These are phyloP conservation scores for Pleurotus giganteus DNA, from an alignment of 768 basidiomycete genomes.

Conservation along the genomic window DNA sequence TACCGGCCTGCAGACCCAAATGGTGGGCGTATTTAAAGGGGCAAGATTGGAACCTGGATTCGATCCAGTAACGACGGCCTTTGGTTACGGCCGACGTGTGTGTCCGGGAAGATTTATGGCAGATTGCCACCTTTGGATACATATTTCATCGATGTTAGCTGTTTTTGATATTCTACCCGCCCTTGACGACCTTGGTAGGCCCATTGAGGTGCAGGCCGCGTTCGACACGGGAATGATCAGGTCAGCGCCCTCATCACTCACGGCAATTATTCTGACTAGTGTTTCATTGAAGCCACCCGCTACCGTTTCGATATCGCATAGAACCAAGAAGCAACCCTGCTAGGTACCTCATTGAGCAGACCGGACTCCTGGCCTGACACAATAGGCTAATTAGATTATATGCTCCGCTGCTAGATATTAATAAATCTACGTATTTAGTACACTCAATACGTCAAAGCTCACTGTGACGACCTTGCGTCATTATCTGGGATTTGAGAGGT, in stretches of 20 bases:
- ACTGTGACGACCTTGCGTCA: too few species aligned
- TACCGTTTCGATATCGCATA: conserved; percentile 13
- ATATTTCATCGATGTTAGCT: conserved; percentile 4
- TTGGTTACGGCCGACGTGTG: conserved; percentile 5
- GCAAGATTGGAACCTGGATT: background rate
- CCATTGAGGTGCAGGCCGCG: background rate
- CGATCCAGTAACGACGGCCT: conserved; percentile 4
- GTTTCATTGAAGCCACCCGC: conserved; percentile 11
- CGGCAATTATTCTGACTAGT: background rate
- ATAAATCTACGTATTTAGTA: too few species aligned
- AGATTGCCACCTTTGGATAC: conserved; percentile 4
- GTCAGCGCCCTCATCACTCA: background rate
- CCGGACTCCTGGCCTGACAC: conserved; percentile 8
- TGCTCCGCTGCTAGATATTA: too few species aligned
- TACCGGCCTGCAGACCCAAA: background rate
- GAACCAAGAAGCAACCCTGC: conserved; percentile 7
- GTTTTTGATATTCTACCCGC: background rate
- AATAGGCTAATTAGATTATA: too few species aligned
- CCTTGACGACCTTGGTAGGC: background rate
- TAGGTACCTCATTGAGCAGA: conserved; percentile 12
- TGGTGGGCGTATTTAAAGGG: background rate
- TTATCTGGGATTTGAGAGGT: too few species aligned
- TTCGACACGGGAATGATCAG: conserved; percentile 9
- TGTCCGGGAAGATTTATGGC: conserved; percentile 9
- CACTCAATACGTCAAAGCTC: too few species aligned